Evolutionary conservation across 306 rosid species (phyloP), one percentile per base, ranked within the genome.

Genomic region (Sicyos baderoa): DNA sequence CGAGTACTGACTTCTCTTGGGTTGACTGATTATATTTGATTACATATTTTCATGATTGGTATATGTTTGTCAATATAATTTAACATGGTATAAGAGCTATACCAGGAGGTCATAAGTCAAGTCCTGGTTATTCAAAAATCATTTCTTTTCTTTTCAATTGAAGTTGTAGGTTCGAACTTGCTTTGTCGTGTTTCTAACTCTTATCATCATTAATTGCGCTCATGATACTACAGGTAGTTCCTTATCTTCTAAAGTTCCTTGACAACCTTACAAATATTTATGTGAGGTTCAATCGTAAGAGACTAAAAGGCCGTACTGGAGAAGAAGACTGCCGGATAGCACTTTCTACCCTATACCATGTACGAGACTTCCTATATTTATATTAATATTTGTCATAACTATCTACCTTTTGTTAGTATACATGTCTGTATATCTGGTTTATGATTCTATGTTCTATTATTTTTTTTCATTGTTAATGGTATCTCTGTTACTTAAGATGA

Each of bases 261-360:
- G 98, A 93, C 76, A 93, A 86, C 82, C 87, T 93, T 63, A 93
- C 98, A 76, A 93, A 93, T 81, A 87, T 93, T 25, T 93, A 88
- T 64, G 98, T 93, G 23, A 78, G 98, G 85, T 88, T 86, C 89
- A 93, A 88, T 83, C 98, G 97, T 61, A 93, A 89, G 90, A 88
- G 98, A 81, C 90, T 93, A 67, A 93, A 93, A 87, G 98, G 98
- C 64, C 98, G 98, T 60, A 85, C 94, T 63, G 96, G 91, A 73
- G 98, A 89, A 79, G 91, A 93, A 68, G 98, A 93, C 72, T 93
- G 97, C 79, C 78, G 94, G 82, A 83, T 82, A 48, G 93, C 98
- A 11, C 96, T 93, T 67, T 89, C 97, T 70, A 93, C 97, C 75
- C 98, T 91, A 56, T 88, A 79, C 77, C 84, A 86, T 75, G 95